These are phyloP conservation scores for Phytopythium montanum DNA, from an alignment of 352 stramenopile genomes.

Conservation along the genomic window DNA sequence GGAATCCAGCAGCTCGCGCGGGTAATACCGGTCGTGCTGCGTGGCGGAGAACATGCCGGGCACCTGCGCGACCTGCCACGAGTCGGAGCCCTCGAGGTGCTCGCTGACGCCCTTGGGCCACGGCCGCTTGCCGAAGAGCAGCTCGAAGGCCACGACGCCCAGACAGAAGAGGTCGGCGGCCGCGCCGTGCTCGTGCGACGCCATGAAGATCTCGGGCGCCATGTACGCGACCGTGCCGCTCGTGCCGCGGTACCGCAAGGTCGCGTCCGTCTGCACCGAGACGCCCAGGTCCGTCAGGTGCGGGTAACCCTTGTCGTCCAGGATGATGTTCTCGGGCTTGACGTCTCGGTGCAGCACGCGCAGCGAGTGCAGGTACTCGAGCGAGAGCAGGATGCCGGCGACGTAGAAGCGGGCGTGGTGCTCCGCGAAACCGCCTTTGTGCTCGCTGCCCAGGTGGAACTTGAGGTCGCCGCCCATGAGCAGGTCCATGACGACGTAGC, in stretches of 20 bases:
- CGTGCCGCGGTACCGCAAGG: constrained; percentile 40
- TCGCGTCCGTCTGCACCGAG: constrained; percentile 40
- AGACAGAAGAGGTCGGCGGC: constrained; percentile 64
- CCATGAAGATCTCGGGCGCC: constrained; percentile 63
- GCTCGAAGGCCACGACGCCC: constrained; percentile 50
- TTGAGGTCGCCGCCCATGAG: constrained; percentile 70
- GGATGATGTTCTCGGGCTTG: constrained; percentile 85
- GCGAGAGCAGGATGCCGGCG: constrained; percentile 49
- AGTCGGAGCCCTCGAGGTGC: constrained; percentile 26
- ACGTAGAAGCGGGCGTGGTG: constrained; percentile 53
- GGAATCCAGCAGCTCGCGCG: constrained; percentile 35
- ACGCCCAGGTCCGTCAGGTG: constrained; percentile 73
- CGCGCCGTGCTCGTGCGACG: constrained; percentile 46
- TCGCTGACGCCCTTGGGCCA: constrained; percentile 31
- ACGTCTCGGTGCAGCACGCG: constrained; percentile 78
- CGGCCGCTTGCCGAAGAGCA: constrained; percentile 42
- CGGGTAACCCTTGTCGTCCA: constrained; percentile 74
- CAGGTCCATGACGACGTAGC: constrained; percentile 80
- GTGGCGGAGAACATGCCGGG: constrained; percentile 17
- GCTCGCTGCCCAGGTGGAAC: constrained; percentile 48
- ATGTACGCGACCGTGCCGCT: constrained; percentile 72
- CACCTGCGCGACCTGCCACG: constrained; percentile 1
- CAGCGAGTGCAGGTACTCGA: constrained; percentile 64
- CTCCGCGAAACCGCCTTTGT: constrained; percentile 56
- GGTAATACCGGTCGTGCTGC: constrained; percentile 42